Evolutionary conservation across 768 basidiomycete genomes (phyloP).

Genomic region (Cystobasidiopsis lactophilus): DNA sequence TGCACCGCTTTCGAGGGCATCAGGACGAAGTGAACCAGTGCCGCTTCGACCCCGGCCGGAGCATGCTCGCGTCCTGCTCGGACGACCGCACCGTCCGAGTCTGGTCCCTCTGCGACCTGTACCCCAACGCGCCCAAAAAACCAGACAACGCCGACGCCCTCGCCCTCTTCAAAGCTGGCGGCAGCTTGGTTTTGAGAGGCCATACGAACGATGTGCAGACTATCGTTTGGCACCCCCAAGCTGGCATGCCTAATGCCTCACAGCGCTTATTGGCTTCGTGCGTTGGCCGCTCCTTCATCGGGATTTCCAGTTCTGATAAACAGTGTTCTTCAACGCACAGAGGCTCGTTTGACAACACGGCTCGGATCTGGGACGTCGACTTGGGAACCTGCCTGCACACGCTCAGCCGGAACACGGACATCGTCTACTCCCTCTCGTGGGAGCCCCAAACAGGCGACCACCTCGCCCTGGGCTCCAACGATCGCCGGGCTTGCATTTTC

Average conservation of each 20-base stretch:
- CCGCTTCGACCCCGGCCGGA: constrained; percentile 18
- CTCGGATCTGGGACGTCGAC: constrained; percentile 59
- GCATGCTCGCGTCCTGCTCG: constrained; percentile 20
- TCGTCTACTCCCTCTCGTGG: constrained; percentile 52
- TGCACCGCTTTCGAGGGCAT: constrained; percentile 21
- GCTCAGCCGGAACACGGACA: constrained; percentile 46
- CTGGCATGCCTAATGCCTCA: neutral
- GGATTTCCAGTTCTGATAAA: neutral
- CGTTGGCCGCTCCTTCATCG: neutral
- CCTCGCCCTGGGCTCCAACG: constrained; percentile 56
- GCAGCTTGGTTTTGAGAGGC: constrained; percentile 12
- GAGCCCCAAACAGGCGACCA: constrained; percentile 44
- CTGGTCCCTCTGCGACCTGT: constrained; percentile 14
- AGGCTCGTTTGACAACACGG: constrained; percentile 57
- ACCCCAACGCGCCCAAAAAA: neutral
- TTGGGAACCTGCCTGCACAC: constrained; percentile 52
- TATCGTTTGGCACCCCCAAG: constrained; percentile 14
- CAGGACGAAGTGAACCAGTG: constrained; percentile 23
- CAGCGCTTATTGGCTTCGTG: constrained; percentile 15
- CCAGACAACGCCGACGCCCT: constrained; percentile 9
- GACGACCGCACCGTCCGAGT: constrained; percentile 22
- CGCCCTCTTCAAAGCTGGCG: neutral
- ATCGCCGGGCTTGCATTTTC: constrained; percentile 54
- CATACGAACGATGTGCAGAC: constrained; percentile 18
- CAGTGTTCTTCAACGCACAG: constrained; percentile 25